A percentile compares a stretch with the other conserved stretches of the same genome.
These are phyloP conservation scores for Debaryomyces udenii DNA, from an alignment of 1,139 yeast genomes.

Conservation along the genomic window DNA sequence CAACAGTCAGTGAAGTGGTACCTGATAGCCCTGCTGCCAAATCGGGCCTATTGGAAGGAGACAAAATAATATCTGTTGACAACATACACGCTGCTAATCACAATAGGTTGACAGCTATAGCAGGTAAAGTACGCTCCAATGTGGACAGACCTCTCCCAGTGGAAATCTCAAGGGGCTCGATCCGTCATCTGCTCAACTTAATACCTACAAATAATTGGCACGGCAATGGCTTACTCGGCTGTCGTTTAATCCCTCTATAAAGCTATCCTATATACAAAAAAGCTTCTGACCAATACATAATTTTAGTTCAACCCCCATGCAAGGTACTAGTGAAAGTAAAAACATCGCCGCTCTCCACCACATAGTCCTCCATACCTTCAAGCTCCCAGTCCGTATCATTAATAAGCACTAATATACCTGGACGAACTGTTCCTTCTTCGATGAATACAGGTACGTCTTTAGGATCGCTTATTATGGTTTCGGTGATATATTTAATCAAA, in stretches of 20 bases:
- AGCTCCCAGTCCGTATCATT: slow-evolving; percentile 98
- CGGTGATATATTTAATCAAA: slow-evolving; percentile 57
- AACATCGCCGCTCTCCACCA: slow-evolving; percentile 72
- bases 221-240: slow-evolving; percentile 76
- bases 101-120: slow-evolving; percentile 43
- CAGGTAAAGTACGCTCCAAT: slow-evolving; percentile 30
- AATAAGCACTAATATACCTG: slow-evolving; percentile 88
- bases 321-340: slow-evolving; percentile 89
- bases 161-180: slow-evolving; percentile 35
- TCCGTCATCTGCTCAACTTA: slow-evolving; percentile 33
- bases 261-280: slow-evolving; percentile 1
- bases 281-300: slow-evolving; percentile 9
- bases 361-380: slow-evolving; percentile 84
- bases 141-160: slow-evolving; percentile 35
- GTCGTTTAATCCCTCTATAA: slow-evolving; percentile 57
- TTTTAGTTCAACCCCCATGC: slow-evolving; percentile 74
- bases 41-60: slow-evolving; percentile 48
- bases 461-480: slow-evolving; percentile 58
- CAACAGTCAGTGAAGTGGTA: slow-evolving; percentile 52
- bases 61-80: slow-evolving; percentile 57
- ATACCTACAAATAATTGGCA: slow-evolving; percentile 64
- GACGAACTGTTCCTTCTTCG: slow-evolving; percentile 80
- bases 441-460: slow-evolving; percentile 75
- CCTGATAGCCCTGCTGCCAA: slow-evolving; percentile 49
- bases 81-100: slow-evolving; percentile 57